Conservation (phyloP, 2,329 filamentous ascomycete species). For the Gnomoniopsis smithogilvyi region DNA sequence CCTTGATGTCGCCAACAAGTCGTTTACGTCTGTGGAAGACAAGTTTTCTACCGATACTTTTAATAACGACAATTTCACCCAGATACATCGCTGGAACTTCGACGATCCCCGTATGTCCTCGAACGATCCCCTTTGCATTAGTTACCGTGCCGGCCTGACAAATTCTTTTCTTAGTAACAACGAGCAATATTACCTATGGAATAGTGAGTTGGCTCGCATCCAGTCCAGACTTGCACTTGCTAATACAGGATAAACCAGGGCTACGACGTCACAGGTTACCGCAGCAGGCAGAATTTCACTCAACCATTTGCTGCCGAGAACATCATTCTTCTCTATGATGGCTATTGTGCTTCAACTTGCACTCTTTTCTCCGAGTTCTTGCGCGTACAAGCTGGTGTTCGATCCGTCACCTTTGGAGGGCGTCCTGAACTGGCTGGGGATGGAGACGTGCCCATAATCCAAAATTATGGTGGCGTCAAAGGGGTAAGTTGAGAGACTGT, state of each 20-base stretch:
- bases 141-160: background rate
- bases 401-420: slow-evolving; percentile 50
- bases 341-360: slow-evolving; percentile 55
- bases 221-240: background rate
- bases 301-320: slow-evolving; percentile 53
- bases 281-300: slow-evolving; percentile 40
- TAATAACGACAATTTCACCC: slow-evolving; percentile 49
- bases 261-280: slow-evolving; percentile 40
- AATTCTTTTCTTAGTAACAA: slow-evolving; percentile 22
- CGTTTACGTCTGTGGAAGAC: slow-evolving; percentile 42
- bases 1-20: slow-evolving; percentile 42
- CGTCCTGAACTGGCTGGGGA: slow-evolving; percentile 24
- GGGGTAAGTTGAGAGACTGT: slow-evolving; percentile 28
- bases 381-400: slow-evolving; percentile 45
- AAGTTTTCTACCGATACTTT: slow-evolving; percentile 33
- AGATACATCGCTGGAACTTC: slow-evolving; percentile 45
- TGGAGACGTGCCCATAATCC: slow-evolving; percentile 31
- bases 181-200: slow-evolving; percentile 30
- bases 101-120: slow-evolving; percentile 25
- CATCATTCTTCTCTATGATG: slow-evolving; percentile 54
- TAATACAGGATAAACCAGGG: background rate
- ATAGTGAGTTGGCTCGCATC: background rate
- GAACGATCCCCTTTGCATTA: no score
- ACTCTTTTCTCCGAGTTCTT: slow-evolving; percentile 53
- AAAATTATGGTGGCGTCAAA: slow-evolving; percentile 51